These are phyloP conservation scores for Fusarium sp. DNA, from an alignment of 2,329 filamentous ascomycete genomes.

Conservation along the genomic window DNA sequence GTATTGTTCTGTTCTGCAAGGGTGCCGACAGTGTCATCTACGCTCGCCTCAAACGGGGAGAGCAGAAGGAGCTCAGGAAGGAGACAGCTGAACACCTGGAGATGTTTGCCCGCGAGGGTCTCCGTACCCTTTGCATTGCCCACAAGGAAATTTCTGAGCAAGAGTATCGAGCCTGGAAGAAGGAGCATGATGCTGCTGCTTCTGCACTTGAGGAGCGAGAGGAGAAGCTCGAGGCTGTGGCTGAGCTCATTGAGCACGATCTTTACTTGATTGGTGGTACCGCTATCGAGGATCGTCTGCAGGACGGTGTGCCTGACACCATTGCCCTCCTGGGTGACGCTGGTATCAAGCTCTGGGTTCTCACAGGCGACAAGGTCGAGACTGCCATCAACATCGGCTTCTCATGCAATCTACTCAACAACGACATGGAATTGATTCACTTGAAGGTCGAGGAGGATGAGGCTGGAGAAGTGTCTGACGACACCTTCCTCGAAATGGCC, in stretches of 20 bases:
- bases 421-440: constrained; percentile 96
- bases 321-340: constrained; percentile 90
- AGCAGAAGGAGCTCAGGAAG: constrained; percentile 83
- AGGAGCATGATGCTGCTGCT: constrained; percentile 85
- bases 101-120: constrained; percentile 93
- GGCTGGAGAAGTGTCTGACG: constrained; percentile 55
- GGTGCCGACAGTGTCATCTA: constrained; percentile 98
- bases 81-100: constrained; percentile 93
- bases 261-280: constrained; percentile 89
- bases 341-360: constrained; percentile 97
- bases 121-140: constrained; percentile 94
- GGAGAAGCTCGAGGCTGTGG: constrained; percentile 88
- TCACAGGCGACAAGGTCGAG: constrained; percentile 98
- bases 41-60: constrained; percentile 81
- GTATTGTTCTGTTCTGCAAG: constrained; percentile 93
- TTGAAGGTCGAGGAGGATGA: constrained; percentile 84
- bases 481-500: constrained; percentile 63
- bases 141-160: constrained; percentile 80
- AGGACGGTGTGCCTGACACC: constrained; percentile 95
- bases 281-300: constrained; percentile 94
- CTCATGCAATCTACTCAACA: constrained; percentile 96
- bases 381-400: constrained; percentile 99
- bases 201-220: constrained; percentile 85
- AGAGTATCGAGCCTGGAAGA: constrained; percentile 85
- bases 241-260: constrained; percentile 90